A percentile compares a stretch with the other conserved stretches of the same genome.
These are phyloP conservation scores for Pseudonectria buxi DNA, from an alignment of 2,329 filamentous ascomycete species.

Conservation along the genomic window DNA sequence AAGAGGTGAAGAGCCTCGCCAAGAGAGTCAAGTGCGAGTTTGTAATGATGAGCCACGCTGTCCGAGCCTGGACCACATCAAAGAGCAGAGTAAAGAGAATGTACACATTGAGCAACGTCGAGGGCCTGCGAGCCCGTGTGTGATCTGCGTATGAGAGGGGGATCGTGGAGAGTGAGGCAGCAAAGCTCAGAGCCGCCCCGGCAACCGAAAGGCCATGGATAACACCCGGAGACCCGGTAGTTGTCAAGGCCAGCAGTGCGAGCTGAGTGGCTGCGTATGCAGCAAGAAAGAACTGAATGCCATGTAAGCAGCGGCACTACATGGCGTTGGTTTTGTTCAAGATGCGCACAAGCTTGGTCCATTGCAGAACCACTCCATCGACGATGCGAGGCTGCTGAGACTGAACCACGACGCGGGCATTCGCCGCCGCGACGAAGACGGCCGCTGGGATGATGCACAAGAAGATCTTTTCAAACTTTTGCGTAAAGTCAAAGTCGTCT, in stretches of 20 bases:
- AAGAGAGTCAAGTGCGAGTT: slow-evolving; percentile 10
- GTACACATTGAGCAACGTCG: slow-evolving; percentile 34
- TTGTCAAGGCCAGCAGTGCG: slow-evolving; percentile 24
- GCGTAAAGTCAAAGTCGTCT: slow-evolving; percentile 44
- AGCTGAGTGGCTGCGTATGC: slow-evolving; percentile 26
- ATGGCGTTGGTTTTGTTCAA: neutral
- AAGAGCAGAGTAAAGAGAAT: slow-evolving; percentile 36
- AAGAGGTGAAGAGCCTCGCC: slow-evolving; percentile 28
- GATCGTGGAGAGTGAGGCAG: slow-evolving; percentile 23
- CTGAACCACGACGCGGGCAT: slow-evolving; percentile 28
- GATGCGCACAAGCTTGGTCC: slow-evolving; percentile 22
- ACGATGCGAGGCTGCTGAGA: slow-evolving; percentile 27
- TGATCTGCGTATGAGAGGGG: slow-evolving; percentile 31
- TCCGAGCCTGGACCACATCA: slow-evolving; percentile 36
- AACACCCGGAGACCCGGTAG: slow-evolving; percentile 8
- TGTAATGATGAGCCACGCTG: slow-evolving; percentile 31
- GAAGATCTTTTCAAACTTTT: slow-evolving; percentile 41
- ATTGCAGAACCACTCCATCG: slow-evolving; percentile 26
- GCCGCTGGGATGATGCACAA: slow-evolving; percentile 37
- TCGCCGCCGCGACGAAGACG: slow-evolving; percentile 30
- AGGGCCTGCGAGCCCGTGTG: slow-evolving; percentile 32
- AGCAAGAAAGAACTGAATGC: slow-evolving; percentile 15
- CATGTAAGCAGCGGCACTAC: slow-evolving; percentile 1
- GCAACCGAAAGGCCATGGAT: slow-evolving; percentile 22
- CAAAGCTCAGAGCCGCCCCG: slow-evolving; percentile 15